Conservation (phyloP, 2,329 filamentous ascomycete species). For the Stemphylium lycopersici region DNA sequence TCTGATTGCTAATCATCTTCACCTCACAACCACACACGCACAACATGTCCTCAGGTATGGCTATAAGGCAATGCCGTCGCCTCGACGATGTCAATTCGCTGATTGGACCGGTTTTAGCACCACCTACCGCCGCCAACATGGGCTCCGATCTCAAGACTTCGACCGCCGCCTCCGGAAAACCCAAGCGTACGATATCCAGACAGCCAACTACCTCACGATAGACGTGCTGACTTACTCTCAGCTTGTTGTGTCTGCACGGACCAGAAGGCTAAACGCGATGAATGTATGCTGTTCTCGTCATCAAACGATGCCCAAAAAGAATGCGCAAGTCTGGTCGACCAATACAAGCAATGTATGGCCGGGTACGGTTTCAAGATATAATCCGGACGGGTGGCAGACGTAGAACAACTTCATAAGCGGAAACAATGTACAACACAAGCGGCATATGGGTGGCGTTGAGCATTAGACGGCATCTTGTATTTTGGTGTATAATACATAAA, state of each 20-base stretch:
- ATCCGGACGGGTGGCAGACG: background rate
- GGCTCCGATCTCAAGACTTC: conserved; percentile 52
- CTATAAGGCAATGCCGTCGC: conserved; percentile 10
- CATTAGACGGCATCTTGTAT: conserved; percentile 28
- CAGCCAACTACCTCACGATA: background rate
- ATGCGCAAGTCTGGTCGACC: conserved; percentile 80
- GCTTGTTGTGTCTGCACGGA: conserved; percentile 96
- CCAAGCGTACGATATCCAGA: conserved; percentile 41
- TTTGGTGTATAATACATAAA: conserved; percentile 30
- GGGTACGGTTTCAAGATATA: conserved; percentile 82
- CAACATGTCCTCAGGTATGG: conserved; percentile 47
- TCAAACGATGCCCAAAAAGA: conserved; percentile 81
- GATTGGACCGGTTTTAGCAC: conserved; percentile 23
- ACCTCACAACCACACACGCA: conserved; percentile 22
- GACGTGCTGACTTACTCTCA: background rate
- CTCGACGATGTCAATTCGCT: conserved; percentile 10
- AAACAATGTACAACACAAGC: conserved; percentile 36
- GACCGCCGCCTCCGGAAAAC: conserved; percentile 49
- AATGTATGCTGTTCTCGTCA: conserved; percentile 98
- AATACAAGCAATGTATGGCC: conserved; percentile 91
- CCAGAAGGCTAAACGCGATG: conserved; percentile 89
- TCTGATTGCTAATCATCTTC: conserved; percentile 37
- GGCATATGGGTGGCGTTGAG: conserved; percentile 41
- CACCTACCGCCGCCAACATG: conserved; percentile 51
- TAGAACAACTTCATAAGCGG: conserved; percentile 10